A percentile compares a stretch with the other conserved stretches of the same genome.
Conservation (phyloP, 345 rosid genomes). For the Capsella bursapastoris region DNA sequence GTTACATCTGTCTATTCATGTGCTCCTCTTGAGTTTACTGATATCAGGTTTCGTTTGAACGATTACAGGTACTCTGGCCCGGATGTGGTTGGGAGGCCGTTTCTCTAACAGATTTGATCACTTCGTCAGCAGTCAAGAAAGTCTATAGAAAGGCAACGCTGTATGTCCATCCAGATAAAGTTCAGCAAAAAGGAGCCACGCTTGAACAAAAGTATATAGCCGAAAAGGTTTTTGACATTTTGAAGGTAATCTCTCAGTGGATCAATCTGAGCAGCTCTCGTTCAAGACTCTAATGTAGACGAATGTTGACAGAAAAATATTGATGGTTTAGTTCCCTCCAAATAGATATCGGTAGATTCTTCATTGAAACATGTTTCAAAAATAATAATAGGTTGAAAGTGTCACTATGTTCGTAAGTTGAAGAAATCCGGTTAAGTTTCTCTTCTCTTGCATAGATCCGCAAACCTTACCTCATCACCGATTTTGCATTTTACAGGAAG, state of each 20-base stretch:
- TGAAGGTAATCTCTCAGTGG: constrained; percentile 62
- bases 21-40: constrained; percentile 18
- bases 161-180: constrained; percentile 96
- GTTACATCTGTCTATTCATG: constrained; percentile 2
- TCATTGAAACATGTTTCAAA: background rate
- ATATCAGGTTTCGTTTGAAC: constrained; percentile 13
- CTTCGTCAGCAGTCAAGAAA: constrained; percentile 84
- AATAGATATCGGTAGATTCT: background rate
- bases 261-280: constrained; percentile 26
- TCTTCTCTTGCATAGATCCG: constrained; percentile 16
- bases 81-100: constrained; percentile 86
- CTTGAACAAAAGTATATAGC: constrained; percentile 86
- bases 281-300: background rate
- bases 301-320: background rate
- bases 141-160: constrained; percentile 84
- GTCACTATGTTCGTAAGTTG: background rate
- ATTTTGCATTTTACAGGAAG: constrained; percentile 43
- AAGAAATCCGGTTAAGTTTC: background rate
- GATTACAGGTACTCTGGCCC: constrained; percentile 86
- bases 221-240: constrained; percentile 95
- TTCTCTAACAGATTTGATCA: constrained; percentile 84
- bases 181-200: constrained; percentile 94
- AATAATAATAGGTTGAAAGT: background rate
- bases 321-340: background rate
- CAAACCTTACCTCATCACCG: background rate